A percentile compares a stretch with the other conserved stretches of the same genome.
Conservation (phyloP, 768 basidiomycete species). For the Holtermanniella nyarrowii region DNA sequence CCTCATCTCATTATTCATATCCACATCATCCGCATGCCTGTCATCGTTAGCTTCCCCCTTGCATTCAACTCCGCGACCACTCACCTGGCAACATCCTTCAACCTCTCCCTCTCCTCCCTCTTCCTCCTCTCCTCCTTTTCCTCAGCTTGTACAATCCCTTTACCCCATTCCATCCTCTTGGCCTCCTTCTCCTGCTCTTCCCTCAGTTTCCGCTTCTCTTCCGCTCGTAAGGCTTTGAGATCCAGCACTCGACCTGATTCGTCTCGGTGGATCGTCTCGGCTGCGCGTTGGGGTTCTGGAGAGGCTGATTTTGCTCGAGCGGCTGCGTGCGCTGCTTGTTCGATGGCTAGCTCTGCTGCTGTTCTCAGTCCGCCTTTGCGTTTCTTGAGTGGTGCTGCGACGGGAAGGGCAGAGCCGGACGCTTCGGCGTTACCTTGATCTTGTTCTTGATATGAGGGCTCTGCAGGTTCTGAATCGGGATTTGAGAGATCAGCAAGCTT, state of each 20-base stretch:
- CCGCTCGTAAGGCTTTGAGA: conserved; percentile 69
- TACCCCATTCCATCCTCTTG: conserved; percentile 82
- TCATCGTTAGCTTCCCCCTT: neutral
- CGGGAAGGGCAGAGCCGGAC: conserved; percentile 3
- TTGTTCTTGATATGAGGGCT: conserved; percentile 27
- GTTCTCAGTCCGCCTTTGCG: conserved; percentile 64
- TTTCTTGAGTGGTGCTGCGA: conserved; percentile 23
- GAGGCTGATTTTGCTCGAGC: conserved; percentile 10
- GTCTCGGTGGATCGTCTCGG: conserved; percentile 85
- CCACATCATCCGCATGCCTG: conserved; percentile 63
- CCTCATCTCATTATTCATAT: conserved; percentile 74
- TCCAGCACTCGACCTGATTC: conserved; percentile 78
- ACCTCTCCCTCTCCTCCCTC: conserved; percentile 60
- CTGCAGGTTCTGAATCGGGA: conserved; percentile 7
- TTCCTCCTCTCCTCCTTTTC: conserved; percentile 58
- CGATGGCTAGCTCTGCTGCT: conserved; percentile 52
- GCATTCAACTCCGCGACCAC: conserved; percentile 5
- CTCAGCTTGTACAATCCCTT: conserved; percentile 80
- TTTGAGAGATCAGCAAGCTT: conserved; percentile 16
- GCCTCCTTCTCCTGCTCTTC: conserved; percentile 78
- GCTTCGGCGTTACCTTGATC: conserved; percentile 27
- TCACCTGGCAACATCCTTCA: conserved; percentile 58
- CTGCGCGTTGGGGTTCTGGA: conserved; percentile 15
- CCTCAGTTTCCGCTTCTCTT: conserved; percentile 68
- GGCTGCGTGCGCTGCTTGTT: conserved; percentile 45